Base-by-base conservation (phyloP, 2,329 filamentous ascomycete genomes). In the Pseudonectria buxi region DNA sequence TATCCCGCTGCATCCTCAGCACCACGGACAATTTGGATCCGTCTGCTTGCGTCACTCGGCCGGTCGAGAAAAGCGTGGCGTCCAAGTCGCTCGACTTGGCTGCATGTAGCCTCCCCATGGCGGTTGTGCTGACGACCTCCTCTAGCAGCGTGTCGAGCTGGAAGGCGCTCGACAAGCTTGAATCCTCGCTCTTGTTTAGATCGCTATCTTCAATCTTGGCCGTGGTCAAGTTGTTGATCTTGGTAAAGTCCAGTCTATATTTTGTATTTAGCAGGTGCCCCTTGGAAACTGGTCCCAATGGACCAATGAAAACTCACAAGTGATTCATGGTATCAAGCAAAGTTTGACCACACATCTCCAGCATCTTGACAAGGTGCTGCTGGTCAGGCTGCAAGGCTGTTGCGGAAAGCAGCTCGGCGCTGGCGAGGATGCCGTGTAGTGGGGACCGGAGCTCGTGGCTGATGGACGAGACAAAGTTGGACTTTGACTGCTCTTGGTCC, bases 361-460 rank as follows among this genome's bases (percentile, higher is more conserved):
- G 63, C 22, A 67, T 68, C 34, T 65, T 59, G 3, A 72, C 50
- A 24, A 70, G 59, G 14, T 65, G 61, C 4, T 59, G 50, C 40
- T 71, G 67, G 15, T 62, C 55, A 5, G 58, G 54, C 33, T 62
- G 58, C 30, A 70, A 51, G 4, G 56, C 41, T 1, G 63, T 67
- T 10, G 71, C 69, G n/a, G 65, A 62, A 1, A 76, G 50, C 26
- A 74, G 57, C 40, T 73, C 69, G 4, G 65, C 65, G 44, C 57
- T 74, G 1, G 69, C 71, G 2, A 78, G 56, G 24, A 78, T 73
- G 2, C 73, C 74, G 41, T 78, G 73, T 1, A 78, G 57, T 3
- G 74, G 74, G 3, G 67, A 73, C 12, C 74, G 61, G 6, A 78
- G 55, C 44, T 78, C 74, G 49, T 78, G 74, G 15, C 69, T 73